Evolutionary conservation across 2,329 filamentous ascomycete genomes (phyloP), one percentile per base, ranked within the genome.

Genomic region (Canariomyces notabilis): DNA sequence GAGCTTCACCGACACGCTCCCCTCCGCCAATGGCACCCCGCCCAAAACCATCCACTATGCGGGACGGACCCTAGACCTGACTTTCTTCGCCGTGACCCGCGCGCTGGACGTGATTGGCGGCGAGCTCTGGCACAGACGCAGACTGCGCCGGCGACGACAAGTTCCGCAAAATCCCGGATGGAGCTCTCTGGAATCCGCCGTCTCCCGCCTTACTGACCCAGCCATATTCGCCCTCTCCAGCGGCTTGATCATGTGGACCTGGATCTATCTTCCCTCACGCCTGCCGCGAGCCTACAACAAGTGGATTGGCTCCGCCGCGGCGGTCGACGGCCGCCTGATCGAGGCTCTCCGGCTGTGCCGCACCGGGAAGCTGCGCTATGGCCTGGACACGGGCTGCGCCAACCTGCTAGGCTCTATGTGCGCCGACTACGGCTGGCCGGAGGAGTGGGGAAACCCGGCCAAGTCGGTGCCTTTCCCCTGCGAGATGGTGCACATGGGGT

Each of bases 241-340:
- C 32, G 84, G 82, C 18, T 68, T 87, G 31, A 83, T 94, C 55
- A 95, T 94, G 89, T 91, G 87, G 84, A 78, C 87, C 15, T 95
- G 87, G 86, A 83, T 94, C 62, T 95, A 91, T 67, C 64, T 72
- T 8, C 87, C 88, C 0, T 73, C 79, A 29, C 75, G 79, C 16
- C 74, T 95, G 1, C 89, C 89, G 2, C 74, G 70, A 21, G 75
- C 82, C 33, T 94, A 94, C 68, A 83, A 82, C 58, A 83, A 82
- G 61, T 94, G 89, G 88, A 93, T 95, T 57, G 79, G 76, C 33
- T 81, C 83, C 18, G 85, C 84, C 3, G 88, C 89, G 3, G 75
- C 83, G 36, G 80, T 93, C 16, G 89, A 95, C 62, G 59, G 67
- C 12, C 84, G 88, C 6, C 76, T 95, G 20, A 78, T 93, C 42